phyloP scores from a whole-genome alignment of 306 rosid species.

The Malus fusca region DNA sequence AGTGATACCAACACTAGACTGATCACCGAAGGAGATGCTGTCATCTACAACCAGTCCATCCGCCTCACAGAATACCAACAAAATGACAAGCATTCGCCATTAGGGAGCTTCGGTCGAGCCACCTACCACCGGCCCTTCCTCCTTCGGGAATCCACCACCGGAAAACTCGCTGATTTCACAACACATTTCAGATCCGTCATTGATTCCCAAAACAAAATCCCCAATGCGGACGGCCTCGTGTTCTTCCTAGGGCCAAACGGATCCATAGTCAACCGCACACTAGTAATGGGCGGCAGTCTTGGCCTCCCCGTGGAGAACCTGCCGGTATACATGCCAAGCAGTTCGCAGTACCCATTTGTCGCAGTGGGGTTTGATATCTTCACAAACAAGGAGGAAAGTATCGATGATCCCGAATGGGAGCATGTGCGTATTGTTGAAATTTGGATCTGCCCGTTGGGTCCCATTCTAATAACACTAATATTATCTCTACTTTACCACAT shows the following conservation, averaged over 20 bases:
- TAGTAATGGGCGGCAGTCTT: background rate
- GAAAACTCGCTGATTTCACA: background rate
- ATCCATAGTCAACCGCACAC: background rate
- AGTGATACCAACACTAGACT: background rate
- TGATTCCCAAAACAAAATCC: background rate
- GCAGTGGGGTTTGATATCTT: conserved; percentile 35
- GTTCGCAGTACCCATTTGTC: background rate
- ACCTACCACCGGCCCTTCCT: background rate
- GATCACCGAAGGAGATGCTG: background rate
- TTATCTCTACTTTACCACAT: too few relatives aligned
- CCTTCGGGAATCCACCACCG: background rate
- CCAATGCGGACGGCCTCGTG: background rate
- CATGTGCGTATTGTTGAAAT: too few relatives aligned
- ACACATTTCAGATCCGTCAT: background rate
- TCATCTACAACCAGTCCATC: background rate
- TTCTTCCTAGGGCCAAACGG: background rate
- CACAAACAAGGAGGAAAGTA: fast-evolving
- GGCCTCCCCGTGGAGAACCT: background rate
- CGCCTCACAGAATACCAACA: background rate
- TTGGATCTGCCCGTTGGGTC: too few relatives aligned
- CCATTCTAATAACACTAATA: too few relatives aligned
- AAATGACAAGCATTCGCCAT: background rate
- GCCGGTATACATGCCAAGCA: background rate
- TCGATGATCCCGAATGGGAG: background rate
- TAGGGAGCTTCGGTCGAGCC: background rate